Evolutionary conservation across 192 early-diverging fungal species (phyloP).

Genomic region (Coemansia sp.): DNA sequence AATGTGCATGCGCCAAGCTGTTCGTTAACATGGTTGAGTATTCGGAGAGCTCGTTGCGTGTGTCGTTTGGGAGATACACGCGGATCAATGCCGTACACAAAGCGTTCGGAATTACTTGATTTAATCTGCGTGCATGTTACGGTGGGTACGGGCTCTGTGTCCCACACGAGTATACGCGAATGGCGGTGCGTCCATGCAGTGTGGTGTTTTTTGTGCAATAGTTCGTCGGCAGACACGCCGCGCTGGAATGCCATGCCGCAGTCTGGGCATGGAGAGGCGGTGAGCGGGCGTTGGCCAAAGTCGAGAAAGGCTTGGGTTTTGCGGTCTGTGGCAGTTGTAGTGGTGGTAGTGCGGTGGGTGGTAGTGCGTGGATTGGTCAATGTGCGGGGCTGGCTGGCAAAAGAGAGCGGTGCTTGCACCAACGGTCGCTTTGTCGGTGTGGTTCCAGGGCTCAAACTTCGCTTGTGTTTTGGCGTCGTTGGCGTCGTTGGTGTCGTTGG

Average conservation of each 20-base stretch:
- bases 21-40: constrained; percentile 49
- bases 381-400: neutral
- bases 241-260: constrained; percentile 55
- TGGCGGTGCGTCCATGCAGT: constrained; percentile 31
- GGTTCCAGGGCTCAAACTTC: too few species aligned
- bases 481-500: too few species aligned
- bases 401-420: constrained; percentile 26
- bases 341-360: too few species aligned
- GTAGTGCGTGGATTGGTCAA: neutral
- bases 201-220: constrained; percentile 39
- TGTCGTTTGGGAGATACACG: constrained; percentile 25
- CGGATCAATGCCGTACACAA: constrained; percentile 5
- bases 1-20: constrained; percentile 46
- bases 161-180: constrained; percentile 16
- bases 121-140: too few species aligned
- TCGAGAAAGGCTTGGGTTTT: constrained; percentile 52
- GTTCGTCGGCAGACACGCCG: constrained; percentile 48
- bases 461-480: too few species aligned
- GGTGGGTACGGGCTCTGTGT: neutral
- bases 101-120: too few species aligned
- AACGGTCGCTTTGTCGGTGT: constrained; percentile 8
- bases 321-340: neutral
- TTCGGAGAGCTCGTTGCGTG: constrained; percentile 27
- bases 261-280: constrained; percentile 22
- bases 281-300: constrained; percentile 48